Percentiles rank a stretch among this genome's conserved stretches.
These are phyloP conservation scores for Oleoguttula mirabilis DNA, from an alignment of 495 filamentous ascomycete species.

Conservation along the genomic window DNA sequence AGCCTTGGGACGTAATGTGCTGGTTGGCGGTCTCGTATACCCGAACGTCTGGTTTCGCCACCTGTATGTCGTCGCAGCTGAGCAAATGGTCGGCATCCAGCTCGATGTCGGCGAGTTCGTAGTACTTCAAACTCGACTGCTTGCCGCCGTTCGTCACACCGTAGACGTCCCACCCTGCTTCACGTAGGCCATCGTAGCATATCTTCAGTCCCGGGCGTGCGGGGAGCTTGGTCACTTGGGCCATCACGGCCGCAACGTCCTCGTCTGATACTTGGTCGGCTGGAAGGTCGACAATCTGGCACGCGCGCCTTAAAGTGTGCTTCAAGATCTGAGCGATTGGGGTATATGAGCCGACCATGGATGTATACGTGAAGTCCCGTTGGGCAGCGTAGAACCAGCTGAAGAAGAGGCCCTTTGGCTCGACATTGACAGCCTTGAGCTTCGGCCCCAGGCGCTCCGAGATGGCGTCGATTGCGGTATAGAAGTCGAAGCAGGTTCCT, in stretches of 20 bases:
- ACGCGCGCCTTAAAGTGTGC: conserved; percentile 14
- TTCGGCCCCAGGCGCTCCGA: conserved; percentile 7
- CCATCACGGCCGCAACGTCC: conserved; percentile 16
- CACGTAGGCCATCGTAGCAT: conserved; percentile 14
- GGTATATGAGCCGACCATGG: conserved; percentile 11
- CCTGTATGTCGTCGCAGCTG: conserved; percentile 14
- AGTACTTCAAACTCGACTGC: conserved; percentile 17
- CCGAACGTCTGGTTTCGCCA: conserved; percentile 14
- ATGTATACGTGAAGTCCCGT: conserved; percentile 17
- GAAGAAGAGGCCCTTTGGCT: conserved; percentile 17
- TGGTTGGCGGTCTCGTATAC: conserved; percentile 15
- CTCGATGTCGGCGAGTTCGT: conserved; percentile 14
- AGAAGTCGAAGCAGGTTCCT: conserved; percentile 19
- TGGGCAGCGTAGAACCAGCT: conserved; percentile 20
- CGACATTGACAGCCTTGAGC: conserved; percentile 12
- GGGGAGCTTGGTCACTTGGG: conserved; percentile 2
- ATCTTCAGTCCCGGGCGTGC: conserved; percentile 13
- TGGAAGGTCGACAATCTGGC: conserved; percentile 14
- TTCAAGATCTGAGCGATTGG: conserved; percentile 16
- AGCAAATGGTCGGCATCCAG: conserved; percentile 15
- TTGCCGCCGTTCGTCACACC: conserved; percentile 18
- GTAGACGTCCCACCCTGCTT: conserved; percentile 16
- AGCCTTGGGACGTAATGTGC: conserved; percentile 7
- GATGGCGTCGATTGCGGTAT: conserved; percentile 11
- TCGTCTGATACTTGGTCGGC: conserved; percentile 12